phyloP scores from a whole-genome alignment of 805 yeast genomes.

The Saturnispora silvae region DNA sequence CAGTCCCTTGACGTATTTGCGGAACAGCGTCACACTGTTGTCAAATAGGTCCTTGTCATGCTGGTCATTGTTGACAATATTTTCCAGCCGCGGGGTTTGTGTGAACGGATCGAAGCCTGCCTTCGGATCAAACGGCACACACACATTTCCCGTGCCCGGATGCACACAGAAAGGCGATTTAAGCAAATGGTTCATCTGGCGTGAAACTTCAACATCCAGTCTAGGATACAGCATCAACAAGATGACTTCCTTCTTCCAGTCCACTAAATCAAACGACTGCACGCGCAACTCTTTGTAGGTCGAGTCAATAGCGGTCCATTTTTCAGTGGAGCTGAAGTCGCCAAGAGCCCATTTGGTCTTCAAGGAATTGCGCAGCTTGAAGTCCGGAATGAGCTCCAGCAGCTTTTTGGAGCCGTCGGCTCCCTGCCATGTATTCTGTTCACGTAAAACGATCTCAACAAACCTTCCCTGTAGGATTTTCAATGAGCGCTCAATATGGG shows the following conservation, averaged over 20 bases:
- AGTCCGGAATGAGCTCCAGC: slow-evolving; percentile 53
- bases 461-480: slow-evolving; percentile 56
- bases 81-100: slow-evolving; percentile 62
- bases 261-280: slow-evolving; percentile 34
- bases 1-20: slow-evolving; percentile 3
- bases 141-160: slow-evolving; percentile 90
- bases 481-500: slow-evolving; percentile 70
- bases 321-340: slow-evolving; percentile 43
- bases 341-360: slow-evolving; percentile 49
- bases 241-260: slow-evolving; percentile 74
- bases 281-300: slow-evolving; percentile 32
- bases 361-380: slow-evolving; percentile 41
- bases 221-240: slow-evolving; percentile 80
- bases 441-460: slow-evolving; percentile 52
- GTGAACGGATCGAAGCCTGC: slow-evolving; percentile 61
- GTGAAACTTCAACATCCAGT: slow-evolving; percentile 85
- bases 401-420: slow-evolving; percentile 46
- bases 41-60: slow-evolving; percentile 46
- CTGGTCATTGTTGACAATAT: slow-evolving; percentile 53
- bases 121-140: slow-evolving; percentile 71
- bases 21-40: slow-evolving; percentile 8
- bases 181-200: slow-evolving; percentile 79
- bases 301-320: slow-evolving; percentile 70
- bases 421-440: slow-evolving; percentile 80
- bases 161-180: slow-evolving; percentile 96